A percentile compares a stretch with the other conserved stretches of the same genome.
phyloP scores from a whole-genome alignment of 495 filamentous ascomycete species.

The Neurospora sp. region DNA sequence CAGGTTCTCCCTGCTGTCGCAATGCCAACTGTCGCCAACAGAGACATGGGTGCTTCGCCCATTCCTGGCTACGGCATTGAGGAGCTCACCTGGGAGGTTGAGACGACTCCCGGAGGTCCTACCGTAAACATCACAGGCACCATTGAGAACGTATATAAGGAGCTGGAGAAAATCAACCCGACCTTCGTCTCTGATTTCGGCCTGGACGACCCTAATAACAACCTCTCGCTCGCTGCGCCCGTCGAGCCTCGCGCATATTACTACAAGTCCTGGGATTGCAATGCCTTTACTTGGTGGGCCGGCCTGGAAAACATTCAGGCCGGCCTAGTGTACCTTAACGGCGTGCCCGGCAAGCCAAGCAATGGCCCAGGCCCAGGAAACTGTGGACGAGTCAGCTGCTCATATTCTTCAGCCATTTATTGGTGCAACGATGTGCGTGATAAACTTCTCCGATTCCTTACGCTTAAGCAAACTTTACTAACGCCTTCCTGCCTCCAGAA shows the following conservation, averaged over 20 bases:
- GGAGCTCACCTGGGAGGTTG: constrained; percentile 6
- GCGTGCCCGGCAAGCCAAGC: constrained; percentile 1
- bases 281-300: too few relatives aligned
- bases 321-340: constrained; percentile 7
- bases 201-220: neutral
- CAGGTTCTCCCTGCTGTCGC: neutral
- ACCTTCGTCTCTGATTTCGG: neutral
- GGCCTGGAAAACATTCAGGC: too few relatives aligned
- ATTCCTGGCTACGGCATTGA: constrained; percentile 8
- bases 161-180: constrained; percentile 7
- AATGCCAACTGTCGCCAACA: neutral
- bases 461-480: too few relatives aligned
- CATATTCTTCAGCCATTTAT: constrained; percentile 14
- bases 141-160: constrained; percentile 5
- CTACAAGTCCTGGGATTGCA: too few relatives aligned
- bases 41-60: neutral
- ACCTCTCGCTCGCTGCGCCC: neutral
- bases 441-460: too few relatives aligned
- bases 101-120: constrained; percentile 2
- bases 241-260: neutral
- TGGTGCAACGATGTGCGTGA: constrained; percentile 21
- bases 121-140: constrained; percentile 7
- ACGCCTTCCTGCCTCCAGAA: too few relatives aligned
- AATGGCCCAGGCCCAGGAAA: constrained; percentile 14
- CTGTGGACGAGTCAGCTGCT: constrained; percentile 20